These are phyloP conservation scores for Anaeramoeba flamelloides DNA, from an alignment of 78 protist genomes.

Conservation along the genomic window DNA sequence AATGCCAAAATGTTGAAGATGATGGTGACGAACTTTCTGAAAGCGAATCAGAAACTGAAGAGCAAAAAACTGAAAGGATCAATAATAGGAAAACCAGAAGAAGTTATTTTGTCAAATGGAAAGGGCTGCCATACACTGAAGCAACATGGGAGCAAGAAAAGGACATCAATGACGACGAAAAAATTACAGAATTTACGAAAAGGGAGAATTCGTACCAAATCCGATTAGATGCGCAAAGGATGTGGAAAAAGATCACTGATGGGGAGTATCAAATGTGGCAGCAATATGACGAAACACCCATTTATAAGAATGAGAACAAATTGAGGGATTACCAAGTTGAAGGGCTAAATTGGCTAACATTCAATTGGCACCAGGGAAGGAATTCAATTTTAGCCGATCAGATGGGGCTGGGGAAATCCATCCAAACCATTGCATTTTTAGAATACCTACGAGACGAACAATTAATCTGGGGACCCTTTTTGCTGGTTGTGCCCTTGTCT, in stretches of 20 bases:
- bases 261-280: too few relatives aligned
- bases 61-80: too few relatives aligned
- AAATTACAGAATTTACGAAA: too few relatives aligned
- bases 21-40: too few relatives aligned
- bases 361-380: not conserved
- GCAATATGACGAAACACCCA: too few relatives aligned
- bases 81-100: conserved; percentile 13
- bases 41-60: too few relatives aligned
- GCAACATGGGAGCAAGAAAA: conserved; percentile 87
- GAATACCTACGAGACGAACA: not conserved
- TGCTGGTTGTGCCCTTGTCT: conserved; percentile 27
- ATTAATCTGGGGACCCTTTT: conserved; percentile 16
- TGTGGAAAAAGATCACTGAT: too few relatives aligned
- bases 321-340: not conserved
- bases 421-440: conserved; percentile 47
- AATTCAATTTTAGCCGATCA: conserved; percentile 8
- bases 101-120: conserved; percentile 60
- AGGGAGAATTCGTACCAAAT: too few relatives aligned
- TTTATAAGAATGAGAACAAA: too few relatives aligned
- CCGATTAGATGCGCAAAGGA: too few relatives aligned
- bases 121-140: conserved; percentile 31
- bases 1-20: too few relatives aligned
- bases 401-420: conserved; percentile 62
- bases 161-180: too few relatives aligned
- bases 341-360: not conserved